Evolutionary conservation across 495 filamentous ascomycete genomes (phyloP).

Genomic region (Saxophila tyrrhenica): DNA sequence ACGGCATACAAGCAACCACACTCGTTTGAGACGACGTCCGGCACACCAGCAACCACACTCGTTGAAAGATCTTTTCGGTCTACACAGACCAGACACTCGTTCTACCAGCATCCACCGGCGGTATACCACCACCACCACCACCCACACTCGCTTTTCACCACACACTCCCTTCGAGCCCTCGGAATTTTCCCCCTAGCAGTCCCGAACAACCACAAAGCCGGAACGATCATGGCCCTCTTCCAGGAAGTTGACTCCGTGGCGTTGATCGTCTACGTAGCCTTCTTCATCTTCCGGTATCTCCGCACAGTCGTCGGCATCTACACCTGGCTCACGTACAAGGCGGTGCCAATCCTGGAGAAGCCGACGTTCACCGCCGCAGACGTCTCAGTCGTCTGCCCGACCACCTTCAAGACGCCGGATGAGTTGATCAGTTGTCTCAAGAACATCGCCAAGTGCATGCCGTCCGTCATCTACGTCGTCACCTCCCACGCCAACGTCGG

Average conservation of each 20-base stretch:
- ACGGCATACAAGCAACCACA: too few relatives aligned
- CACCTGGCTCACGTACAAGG: constrained; percentile 2
- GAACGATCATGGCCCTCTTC: neutral
- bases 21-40: neutral
- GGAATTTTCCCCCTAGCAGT: neutral
- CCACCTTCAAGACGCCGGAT: constrained; percentile 6
- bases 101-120: too few relatives aligned
- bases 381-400: constrained; percentile 15
- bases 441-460: constrained; percentile 1
- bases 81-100: too few relatives aligned
- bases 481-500: neutral
- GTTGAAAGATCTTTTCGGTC: too few relatives aligned
- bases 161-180: neutral
- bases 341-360: constrained; percentile 7
- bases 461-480: constrained; percentile 11
- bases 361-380: constrained; percentile 5
- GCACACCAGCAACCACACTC: neutral
- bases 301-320: constrained; percentile 11
- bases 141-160: neutral
- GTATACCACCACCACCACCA: too few relatives aligned
- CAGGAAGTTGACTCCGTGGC: neutral
- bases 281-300: constrained; percentile 15
- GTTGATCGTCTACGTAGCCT: neutral
- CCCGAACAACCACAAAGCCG: neutral
- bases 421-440: constrained; percentile 9